A percentile compares a stretch with the other conserved stretches of the same genome.
Evolutionary conservation across 164 flowering plant species (phyloP).

Genomic region (Amborella trichopoda): DNA sequence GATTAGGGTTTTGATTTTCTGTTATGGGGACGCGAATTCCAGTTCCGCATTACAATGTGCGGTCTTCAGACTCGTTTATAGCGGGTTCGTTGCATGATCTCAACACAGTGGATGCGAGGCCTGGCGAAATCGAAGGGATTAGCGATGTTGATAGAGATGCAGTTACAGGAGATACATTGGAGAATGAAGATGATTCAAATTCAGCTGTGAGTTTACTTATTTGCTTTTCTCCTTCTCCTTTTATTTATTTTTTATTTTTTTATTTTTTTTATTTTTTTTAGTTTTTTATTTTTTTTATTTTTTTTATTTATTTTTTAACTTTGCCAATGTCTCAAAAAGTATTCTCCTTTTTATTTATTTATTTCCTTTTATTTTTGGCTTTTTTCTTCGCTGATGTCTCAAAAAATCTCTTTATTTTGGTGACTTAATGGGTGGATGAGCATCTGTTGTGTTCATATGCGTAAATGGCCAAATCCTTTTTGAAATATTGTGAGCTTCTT

Average conservation of each 20-base stretch:
- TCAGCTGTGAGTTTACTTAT: conserved; percentile 39
- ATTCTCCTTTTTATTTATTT: not conserved
- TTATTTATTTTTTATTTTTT: not conserved
- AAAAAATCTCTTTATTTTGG: no score
- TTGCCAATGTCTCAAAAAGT: not conserved
- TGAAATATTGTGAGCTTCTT: no score
- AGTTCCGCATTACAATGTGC: conserved; percentile 42
- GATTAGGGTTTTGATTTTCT: conserved; percentile 2
- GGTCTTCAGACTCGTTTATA: conserved; percentile 47
- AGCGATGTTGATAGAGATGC: conserved; percentile 37
- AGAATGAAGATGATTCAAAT: conserved; percentile 38
- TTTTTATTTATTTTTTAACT: not conserved
- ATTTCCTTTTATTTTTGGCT: not conserved
- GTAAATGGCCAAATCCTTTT: no score
- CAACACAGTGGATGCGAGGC: conserved; percentile 42
- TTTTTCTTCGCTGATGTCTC: no score
- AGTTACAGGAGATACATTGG: conserved; percentile 38
- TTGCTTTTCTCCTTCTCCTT: not conserved
- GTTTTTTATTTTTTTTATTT: not conserved
- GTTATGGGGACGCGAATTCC: conserved; percentile 59
- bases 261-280: not conserved
- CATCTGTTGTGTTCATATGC: no score
- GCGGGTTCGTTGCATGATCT: conserved; percentile 58
- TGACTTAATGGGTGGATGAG: no score
- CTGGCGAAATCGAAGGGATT: conserved; percentile 25